These are phyloP conservation scores for Microthlaspi erraticum DNA, from an alignment of 345 rosid species.

Conservation along the genomic window DNA sequence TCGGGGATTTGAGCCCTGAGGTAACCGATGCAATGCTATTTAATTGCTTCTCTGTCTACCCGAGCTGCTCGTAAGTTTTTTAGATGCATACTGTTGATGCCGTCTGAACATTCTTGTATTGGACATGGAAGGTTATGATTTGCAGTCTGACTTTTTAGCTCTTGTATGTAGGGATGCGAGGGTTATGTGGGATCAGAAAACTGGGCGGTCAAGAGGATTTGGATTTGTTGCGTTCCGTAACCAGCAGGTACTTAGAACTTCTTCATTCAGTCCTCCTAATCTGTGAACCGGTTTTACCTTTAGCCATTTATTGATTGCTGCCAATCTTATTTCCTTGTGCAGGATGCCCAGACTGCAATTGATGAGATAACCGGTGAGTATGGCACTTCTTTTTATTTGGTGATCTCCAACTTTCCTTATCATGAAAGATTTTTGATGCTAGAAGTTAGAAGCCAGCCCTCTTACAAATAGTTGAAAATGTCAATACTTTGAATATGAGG, in stretches of 20 bases:
- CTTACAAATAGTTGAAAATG: constrained; percentile 13
- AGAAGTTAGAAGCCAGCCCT: constrained; percentile 3
- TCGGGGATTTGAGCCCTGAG: constrained; percentile 93
- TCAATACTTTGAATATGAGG: not conserved
- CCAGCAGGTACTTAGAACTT: constrained; percentile 57
- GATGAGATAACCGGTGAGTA: constrained; percentile 74
- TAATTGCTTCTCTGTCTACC: constrained; percentile 77
- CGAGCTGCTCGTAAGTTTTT: constrained; percentile 79
- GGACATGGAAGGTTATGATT: not conserved
- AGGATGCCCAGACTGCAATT: constrained; percentile 90
- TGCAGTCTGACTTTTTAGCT: constrained; percentile 20
- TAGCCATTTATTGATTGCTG: constrained; percentile 13
- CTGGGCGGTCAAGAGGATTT: constrained; percentile 57
- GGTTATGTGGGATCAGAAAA: constrained; percentile 58
- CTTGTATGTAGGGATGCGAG: constrained; percentile 63
- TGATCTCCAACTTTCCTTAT: not conserved
- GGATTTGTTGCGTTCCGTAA: constrained; percentile 88
- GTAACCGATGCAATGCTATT: constrained; percentile 86
- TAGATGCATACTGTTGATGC: not conserved
- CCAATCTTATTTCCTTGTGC: constrained; percentile 38
- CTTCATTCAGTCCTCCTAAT: not conserved
- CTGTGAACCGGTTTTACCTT: not conserved
- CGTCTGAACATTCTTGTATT: constrained; percentile 18
- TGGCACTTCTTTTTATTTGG: not conserved
- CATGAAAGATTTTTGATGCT: constrained; percentile 9